Evolutionary conservation across 495 filamentous ascomycete genomes (phyloP).

Genomic region (Aspergillus ostianus): DNA sequence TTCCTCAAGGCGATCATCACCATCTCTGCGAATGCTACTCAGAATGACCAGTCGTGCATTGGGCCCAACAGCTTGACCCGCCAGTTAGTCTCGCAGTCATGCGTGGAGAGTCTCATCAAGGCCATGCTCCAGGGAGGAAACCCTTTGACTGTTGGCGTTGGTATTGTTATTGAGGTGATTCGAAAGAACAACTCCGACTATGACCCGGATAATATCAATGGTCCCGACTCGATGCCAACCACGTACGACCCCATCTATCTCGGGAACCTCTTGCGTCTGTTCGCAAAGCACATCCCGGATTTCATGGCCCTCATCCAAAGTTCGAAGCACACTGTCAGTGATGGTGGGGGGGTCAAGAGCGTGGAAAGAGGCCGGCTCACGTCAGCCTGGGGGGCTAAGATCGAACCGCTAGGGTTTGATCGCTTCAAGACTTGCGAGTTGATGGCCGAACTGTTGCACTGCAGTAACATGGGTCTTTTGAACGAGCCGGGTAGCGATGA

Average conservation of each 20-base stretch:
- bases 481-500: constrained; percentile 92
- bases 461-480: constrained; percentile 96
- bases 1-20: constrained; percentile 99
- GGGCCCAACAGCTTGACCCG: constrained; percentile 95
- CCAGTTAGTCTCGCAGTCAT: constrained; percentile 87
- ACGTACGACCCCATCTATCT: constrained; percentile 95
- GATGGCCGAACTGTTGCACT: constrained; percentile 97
- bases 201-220: constrained; percentile 80
- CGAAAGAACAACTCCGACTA: constrained; percentile 99
- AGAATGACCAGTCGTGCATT: constrained; percentile 96
- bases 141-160: constrained; percentile 91
- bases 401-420: constrained; percentile 96
- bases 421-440: constrained; percentile 98
- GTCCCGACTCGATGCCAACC: constrained; percentile 73
- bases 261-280: constrained; percentile 84
- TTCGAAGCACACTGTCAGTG: constrained; percentile 57
- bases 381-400: constrained; percentile 83
- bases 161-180: constrained; percentile 97
- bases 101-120: constrained; percentile 74
- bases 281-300: constrained; percentile 87
- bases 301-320: constrained; percentile 89
- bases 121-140: constrained; percentile 96
- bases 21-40: constrained; percentile 96
- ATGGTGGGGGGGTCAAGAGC: constrained; percentile 56
- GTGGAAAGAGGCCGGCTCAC: constrained; percentile 66